Conservation (phyloP, 345 rosid species). For the Syzygium aqueum region DNA sequence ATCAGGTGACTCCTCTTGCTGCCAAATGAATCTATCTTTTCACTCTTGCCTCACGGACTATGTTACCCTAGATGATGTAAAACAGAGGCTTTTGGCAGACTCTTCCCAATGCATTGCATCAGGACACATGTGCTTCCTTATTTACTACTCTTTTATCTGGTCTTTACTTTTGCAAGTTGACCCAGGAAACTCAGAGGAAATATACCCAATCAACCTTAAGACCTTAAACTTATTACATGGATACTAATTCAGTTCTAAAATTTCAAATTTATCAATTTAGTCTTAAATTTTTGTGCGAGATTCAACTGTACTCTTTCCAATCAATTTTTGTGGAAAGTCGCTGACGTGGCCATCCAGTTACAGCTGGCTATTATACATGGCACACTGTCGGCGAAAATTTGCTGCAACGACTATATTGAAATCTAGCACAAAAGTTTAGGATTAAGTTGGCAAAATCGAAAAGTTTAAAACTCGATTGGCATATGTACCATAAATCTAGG, state of each 20-base stretch:
- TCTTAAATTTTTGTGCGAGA: background rate
- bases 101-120: background rate
- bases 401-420: background rate
- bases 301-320: background rate
- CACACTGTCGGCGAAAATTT: background rate
- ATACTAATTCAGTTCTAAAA: background rate
- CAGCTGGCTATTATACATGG: accelerated
- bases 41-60: background rate
- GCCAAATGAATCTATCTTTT: background rate
- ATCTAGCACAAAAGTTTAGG: background rate
- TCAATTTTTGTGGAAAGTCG: accelerated
- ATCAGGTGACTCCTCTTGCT: background rate
- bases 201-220: background rate
- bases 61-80: background rate
- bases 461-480: background rate
- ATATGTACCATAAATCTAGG: accelerated
- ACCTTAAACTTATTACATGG: accelerated
- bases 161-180: background rate
- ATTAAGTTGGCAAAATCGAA: background rate
- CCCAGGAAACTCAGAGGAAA: background rate
- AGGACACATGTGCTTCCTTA: background rate
- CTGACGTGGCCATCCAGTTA: background rate
- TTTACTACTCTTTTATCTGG: too few relatives aligned
- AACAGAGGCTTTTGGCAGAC: background rate
- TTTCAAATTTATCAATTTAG: background rate